Percentiles rank a stretch among this genome's conserved stretches.
Evolutionary conservation across 2,329 filamentous ascomycete genomes (phyloP).

Genomic region (Pestalotiopsis sp.): DNA sequence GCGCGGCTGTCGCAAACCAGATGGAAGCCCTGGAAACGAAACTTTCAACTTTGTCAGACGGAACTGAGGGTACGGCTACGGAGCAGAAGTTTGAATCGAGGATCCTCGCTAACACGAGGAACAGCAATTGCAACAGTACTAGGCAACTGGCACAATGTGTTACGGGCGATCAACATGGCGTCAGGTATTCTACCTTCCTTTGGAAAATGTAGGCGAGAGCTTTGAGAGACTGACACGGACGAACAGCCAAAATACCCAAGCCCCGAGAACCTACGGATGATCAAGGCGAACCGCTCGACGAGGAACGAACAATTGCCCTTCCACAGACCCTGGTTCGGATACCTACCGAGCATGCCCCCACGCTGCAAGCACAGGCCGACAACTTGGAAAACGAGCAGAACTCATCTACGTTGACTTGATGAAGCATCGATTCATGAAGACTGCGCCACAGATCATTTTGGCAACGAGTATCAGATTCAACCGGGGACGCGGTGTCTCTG

Average conservation of each 20-base stretch:
- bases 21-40: conserved; percentile 84
- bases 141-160: conserved; percentile 85
- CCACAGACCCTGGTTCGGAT: conserved; percentile 85
- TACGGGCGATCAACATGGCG: conserved; percentile 84
- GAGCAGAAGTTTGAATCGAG: conserved; percentile 18
- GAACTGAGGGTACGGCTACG: conserved; percentile 69
- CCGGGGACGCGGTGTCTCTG: no score
- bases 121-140: conserved; percentile 82
- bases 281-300: conserved; percentile 37
- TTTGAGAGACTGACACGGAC: conserved; percentile 15
- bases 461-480: not conserved
- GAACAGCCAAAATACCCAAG: conserved; percentile 69
- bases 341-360: conserved; percentile 75
- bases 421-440: not conserved
- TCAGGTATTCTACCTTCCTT: conserved; percentile 59
- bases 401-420: conserved; percentile 17
- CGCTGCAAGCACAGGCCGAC: conserved; percentile 63
- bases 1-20: conserved; percentile 75
- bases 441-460: not conserved
- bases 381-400: conserved; percentile 48
- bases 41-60: conserved; percentile 75
- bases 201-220: not conserved
- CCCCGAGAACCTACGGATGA: conserved; percentile 47
- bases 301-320: conserved; percentile 55
- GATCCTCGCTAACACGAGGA: conserved; percentile 12